Evolutionary conservation across 306 rosid genomes (phyloP).

Genomic region (Delonix regia): DNA sequence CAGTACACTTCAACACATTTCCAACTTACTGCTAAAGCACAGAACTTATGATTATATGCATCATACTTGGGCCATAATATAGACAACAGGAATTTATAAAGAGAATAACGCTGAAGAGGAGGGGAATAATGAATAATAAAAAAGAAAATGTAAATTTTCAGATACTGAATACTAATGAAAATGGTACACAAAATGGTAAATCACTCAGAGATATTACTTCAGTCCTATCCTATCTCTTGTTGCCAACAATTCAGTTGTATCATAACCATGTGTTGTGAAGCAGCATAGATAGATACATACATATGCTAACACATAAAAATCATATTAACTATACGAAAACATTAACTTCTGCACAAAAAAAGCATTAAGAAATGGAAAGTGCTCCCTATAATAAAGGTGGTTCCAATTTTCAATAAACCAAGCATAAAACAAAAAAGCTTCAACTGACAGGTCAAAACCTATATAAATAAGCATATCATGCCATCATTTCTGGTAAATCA

Average conservation of each 20-base stretch:
- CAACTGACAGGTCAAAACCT: slow-evolving; percentile 21
- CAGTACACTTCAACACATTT: slow-evolving; percentile 46
- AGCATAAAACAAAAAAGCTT: slow-evolving; percentile 8
- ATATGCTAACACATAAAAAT: no score
- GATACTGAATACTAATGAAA: not conserved
- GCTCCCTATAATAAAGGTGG: not conserved
- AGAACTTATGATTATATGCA: slow-evolving; percentile 8
- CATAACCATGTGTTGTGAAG: not conserved
- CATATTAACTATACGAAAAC: not conserved
- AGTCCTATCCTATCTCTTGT: not conserved
- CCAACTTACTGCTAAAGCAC: slow-evolving; percentile 10
- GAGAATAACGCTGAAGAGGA: not conserved
- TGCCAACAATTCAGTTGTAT: not conserved
- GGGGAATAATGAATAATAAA: not conserved
- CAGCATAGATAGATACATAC: not conserved
- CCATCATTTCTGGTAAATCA: slow-evolving; percentile 15
- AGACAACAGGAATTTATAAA: not conserved
- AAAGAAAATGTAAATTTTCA: not conserved
- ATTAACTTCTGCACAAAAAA: no score
- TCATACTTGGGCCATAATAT: not conserved
- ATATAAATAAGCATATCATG: slow-evolving; percentile 5
- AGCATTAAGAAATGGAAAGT: not conserved
- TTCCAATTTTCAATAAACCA: slow-evolving; percentile 9
- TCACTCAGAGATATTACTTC: not conserved
- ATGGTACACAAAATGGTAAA: not conserved